Evolutionary conservation across 225 moss, liverwort and hornwort genomes (phyloP).

Genomic region (Straminergon stramineum): DNA sequence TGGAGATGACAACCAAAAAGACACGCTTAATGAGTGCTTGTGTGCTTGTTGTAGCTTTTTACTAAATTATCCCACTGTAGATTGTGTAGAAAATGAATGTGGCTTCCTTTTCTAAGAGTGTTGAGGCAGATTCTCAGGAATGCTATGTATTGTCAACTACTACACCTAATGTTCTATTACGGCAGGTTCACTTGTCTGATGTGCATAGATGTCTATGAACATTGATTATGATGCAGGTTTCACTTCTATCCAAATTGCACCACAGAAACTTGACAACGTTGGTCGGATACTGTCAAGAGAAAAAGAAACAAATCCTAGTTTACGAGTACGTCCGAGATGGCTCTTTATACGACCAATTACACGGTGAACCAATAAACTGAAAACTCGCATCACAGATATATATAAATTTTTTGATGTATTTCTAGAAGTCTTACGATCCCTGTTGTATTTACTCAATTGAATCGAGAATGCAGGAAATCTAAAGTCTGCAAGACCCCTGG

Average conservation of each 20-base stretch:
- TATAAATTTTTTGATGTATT: not conserved
- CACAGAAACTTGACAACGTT: constrained; percentile 17
- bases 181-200: not conserved
- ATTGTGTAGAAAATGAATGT: not conserved
- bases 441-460: not conserved
- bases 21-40: not conserved
- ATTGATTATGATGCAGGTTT: constrained; percentile 7
- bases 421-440: not conserved
- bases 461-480: not conserved
- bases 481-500: not conserved
- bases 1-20: too few species aligned
- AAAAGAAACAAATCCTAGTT: constrained; percentile 12
- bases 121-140: not conserved
- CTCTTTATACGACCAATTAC: constrained; percentile 12
- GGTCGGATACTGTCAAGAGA: constrained; percentile 16
- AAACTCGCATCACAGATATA: not conserved
- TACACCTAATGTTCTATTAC: not conserved
- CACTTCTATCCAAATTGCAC: constrained; percentile 7
- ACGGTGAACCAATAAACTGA: constrained; percentile 7
- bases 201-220: not conserved
- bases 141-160: not conserved
- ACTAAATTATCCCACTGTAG: not conserved
- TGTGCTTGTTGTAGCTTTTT: not conserved
- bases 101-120: not conserved
- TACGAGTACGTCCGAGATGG: constrained; percentile 20